Evolutionary conservation across 1,139 yeast species (phyloP).

Genomic region (Lodderomyces pseudojiufengensis): DNA sequence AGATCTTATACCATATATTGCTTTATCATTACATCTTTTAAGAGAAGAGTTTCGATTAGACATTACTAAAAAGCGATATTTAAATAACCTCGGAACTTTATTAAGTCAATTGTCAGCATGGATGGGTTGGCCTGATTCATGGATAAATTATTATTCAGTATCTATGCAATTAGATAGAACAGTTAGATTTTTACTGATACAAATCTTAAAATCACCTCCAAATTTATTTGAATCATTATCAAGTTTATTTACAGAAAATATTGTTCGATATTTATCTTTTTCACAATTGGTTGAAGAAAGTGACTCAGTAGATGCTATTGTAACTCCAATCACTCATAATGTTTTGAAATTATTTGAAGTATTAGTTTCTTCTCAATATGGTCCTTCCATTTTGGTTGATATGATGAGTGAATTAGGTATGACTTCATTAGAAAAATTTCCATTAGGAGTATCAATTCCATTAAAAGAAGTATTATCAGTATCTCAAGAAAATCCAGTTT

Average conservation of each 20-base stretch:
- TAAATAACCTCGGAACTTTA: constrained; percentile 45
- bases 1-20: constrained; percentile 58
- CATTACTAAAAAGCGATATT: constrained; percentile 35
- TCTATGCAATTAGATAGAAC: constrained; percentile 19
- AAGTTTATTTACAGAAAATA: constrained; percentile 44
- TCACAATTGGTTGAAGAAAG: constrained; percentile 68
- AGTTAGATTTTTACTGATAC: constrained; percentile 36
- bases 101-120: constrained; percentile 60
- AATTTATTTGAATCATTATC: constrained; percentile 51
- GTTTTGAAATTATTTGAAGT: constrained; percentile 60
- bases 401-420: constrained; percentile 57
- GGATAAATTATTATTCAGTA: constrained; percentile 59
- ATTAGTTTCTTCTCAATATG: constrained; percentile 51
- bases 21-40: constrained; percentile 67
- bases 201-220: constrained; percentile 50
- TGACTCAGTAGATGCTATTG: constrained; percentile 52
- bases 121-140: constrained; percentile 72
- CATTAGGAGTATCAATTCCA: constrained; percentile 68
- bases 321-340: constrained; percentile 64
- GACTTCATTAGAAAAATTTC: constrained; percentile 64
- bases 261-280: constrained; percentile 58
- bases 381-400: constrained; percentile 52
- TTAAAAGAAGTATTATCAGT: constrained; percentile 55
- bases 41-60: constrained; percentile 73
- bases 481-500: constrained; percentile 55